Conservation (phyloP, 257 asterid genomes). For the Coffea eugenioides region DNA sequence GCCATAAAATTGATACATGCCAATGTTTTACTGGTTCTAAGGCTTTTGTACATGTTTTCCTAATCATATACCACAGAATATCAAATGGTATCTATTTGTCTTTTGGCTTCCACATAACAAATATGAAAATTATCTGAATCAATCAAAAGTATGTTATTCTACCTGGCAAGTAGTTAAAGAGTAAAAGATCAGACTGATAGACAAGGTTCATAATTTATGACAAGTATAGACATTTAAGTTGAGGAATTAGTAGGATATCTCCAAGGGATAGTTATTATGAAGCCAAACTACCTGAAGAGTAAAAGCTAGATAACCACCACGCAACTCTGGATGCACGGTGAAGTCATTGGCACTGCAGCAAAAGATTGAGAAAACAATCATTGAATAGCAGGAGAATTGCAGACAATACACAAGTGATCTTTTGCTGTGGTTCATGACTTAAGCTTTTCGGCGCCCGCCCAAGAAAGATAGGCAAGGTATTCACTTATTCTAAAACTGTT, state of each 20-base stretch:
- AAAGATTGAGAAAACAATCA: constrained; percentile 7
- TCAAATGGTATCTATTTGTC: not conserved
- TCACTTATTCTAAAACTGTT: constrained; percentile 9
- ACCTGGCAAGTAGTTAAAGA: not conserved
- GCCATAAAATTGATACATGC: not conserved
- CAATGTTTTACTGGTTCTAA: not conserved
- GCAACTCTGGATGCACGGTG: constrained; percentile 66
- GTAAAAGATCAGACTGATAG: not conserved
- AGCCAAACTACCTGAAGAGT: constrained; percentile 57
- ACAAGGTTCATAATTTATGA: not conserved
- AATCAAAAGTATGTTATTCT: not conserved
- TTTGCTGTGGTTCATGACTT: not conserved
- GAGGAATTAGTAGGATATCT: not conserved
- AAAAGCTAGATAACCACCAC: constrained; percentile 91
- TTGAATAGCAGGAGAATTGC: not conserved
- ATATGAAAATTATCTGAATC: not conserved
- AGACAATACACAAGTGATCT: not conserved
- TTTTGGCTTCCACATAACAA: not conserved
- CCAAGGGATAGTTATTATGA: not conserved
- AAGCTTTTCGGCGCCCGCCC: not conserved
- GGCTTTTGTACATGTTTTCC: not conserved
- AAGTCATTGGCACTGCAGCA: constrained; percentile 63
- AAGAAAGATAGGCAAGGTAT: not conserved
- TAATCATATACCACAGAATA: not conserved
- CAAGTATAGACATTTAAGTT: not conserved